Conservation (phyloP, 306 rosid species). For the Trichosanthes truncata region DNA sequence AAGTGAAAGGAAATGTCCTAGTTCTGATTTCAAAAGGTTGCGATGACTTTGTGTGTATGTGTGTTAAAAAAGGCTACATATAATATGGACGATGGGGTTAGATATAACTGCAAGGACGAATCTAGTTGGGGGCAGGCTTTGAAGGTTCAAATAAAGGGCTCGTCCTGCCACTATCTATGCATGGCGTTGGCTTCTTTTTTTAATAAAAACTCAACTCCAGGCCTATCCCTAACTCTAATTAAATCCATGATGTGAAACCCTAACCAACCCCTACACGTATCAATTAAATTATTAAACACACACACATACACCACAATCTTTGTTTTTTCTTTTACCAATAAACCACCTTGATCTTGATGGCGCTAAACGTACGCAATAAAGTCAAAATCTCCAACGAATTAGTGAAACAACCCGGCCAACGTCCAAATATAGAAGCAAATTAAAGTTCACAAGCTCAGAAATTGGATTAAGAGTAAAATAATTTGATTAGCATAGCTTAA, state of each 20-base stretch:
- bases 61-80: not conserved
- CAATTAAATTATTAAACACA: not conserved
- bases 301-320: not conserved
- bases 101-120: slow-evolving; percentile 5
- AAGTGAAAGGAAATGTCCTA: not conserved
- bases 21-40: not conserved
- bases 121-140: slow-evolving; percentile 12
- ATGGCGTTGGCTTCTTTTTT: not conserved
- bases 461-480: not conserved
- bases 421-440: not conserved
- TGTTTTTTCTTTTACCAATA: not conserved
- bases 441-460: not conserved
- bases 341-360: not conserved
- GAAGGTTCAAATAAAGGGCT: not conserved
- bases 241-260: slow-evolving; percentile 2
- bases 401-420: not conserved
- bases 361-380: not conserved
- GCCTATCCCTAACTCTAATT: not conserved
- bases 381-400: not conserved
- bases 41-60: not conserved
- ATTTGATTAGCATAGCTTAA: not conserved
- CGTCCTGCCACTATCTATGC: not conserved
- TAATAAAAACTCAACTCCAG: not conserved
- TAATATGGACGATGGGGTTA: slow-evolving; percentile 1
- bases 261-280: not conserved